Percentiles rank a stretch among this genome's conserved stretches.
Evolutionary conservation across 495 filamentous ascomycete genomes (phyloP).

Genomic region (Neurospora sp.): DNA sequence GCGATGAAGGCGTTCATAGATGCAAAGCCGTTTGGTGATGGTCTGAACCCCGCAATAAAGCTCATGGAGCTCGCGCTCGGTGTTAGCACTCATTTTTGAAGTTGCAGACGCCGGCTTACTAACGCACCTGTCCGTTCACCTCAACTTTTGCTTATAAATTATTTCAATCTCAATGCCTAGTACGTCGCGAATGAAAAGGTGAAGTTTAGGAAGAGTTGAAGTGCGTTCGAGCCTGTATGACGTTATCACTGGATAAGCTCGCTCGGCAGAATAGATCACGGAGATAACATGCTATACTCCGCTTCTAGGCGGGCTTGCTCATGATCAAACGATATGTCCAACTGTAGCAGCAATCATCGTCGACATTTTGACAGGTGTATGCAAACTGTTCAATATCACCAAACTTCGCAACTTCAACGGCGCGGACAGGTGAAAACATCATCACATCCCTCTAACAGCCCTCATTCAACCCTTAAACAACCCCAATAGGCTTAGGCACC

Average conservation of each 20-base stretch:
- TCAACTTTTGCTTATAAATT: background rate
- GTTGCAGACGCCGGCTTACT: background rate
- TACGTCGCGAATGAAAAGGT: background rate
- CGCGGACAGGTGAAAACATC: background rate
- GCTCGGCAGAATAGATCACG: background rate
- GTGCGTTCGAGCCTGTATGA: background rate
- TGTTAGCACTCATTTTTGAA: background rate
- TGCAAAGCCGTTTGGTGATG: background rate
- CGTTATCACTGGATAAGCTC: background rate
- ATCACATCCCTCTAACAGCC: background rate
- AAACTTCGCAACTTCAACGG: background rate
- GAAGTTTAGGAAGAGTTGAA: background rate
- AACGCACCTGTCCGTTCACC: background rate
- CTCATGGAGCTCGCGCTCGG: background rate
- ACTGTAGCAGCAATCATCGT: too few relatives aligned
- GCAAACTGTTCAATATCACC: background rate
- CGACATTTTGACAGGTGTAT: background rate
- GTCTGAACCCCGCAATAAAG: background rate
- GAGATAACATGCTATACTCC: background rate
- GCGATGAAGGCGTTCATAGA: conserved; percentile 24
- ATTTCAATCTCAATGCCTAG: background rate
- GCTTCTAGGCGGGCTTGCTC: background rate
- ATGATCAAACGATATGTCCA: background rate
- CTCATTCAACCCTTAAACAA: conserved; percentile 23
- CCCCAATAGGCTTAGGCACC: conserved; percentile 53